Conservation (phyloP, 2,329 filamentous ascomycete species). For the Dactylellina haptotyla region DNA sequence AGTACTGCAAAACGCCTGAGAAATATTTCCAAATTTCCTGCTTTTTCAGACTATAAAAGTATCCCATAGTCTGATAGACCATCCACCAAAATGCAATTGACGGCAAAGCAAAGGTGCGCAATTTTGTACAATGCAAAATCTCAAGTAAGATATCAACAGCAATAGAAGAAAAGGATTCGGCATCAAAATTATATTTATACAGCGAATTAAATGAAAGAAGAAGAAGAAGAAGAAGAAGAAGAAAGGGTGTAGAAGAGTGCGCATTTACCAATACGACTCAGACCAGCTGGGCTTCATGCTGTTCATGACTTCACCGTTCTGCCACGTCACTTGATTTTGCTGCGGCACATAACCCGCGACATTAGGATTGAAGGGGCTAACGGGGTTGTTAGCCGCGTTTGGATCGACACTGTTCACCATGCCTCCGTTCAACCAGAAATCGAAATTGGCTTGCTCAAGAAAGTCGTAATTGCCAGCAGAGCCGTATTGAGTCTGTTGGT, state of each 20-base stretch:
- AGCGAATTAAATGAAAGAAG: slow-evolving; percentile 6
- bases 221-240: background rate
- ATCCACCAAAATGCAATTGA: slow-evolving; percentile 15
- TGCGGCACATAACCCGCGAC: slow-evolving; percentile 24
- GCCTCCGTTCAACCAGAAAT: slow-evolving; percentile 51
- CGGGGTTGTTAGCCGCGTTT: slow-evolving; percentile 38
- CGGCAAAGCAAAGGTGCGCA: slow-evolving; percentile 5
- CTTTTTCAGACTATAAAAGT: slow-evolving; percentile 20
- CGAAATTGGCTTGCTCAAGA: slow-evolving; percentile 47
- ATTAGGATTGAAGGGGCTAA: slow-evolving; percentile 44
- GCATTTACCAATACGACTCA: slow-evolving; percentile 44
- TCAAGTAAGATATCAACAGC: background rate
- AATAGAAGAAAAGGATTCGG: background rate
- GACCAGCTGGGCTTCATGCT: slow-evolving; percentile 49
- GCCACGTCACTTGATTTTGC: slow-evolving; percentile 47
- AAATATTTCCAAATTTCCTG: slow-evolving; percentile 8
- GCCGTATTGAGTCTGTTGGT: slow-evolving; percentile 35
- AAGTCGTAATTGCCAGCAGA: slow-evolving; percentile 50
- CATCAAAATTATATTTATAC: slow-evolving; percentile 30
- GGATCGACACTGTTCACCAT: slow-evolving; percentile 51
- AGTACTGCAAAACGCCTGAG: slow-evolving; percentile 8
- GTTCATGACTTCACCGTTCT: slow-evolving; percentile 45
- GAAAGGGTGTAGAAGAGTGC: background rate
- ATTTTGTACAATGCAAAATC: slow-evolving; percentile 35
- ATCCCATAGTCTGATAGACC: background rate